phyloP scores from a whole-genome alignment of 2,329 filamentous ascomycete species.

The Parascedosporium putredinis region DNA sequence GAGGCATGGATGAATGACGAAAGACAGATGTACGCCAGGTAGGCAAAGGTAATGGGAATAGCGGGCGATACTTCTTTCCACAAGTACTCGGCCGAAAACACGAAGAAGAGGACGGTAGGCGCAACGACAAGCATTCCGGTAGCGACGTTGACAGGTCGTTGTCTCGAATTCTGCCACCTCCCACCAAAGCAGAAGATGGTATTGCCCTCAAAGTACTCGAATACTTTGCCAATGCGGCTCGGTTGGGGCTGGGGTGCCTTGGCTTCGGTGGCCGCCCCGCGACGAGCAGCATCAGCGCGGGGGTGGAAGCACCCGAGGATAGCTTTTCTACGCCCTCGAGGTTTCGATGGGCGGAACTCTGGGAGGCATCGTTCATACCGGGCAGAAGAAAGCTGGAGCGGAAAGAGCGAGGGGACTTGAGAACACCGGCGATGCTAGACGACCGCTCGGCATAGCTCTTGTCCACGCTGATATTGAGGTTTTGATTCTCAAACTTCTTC shows the following conservation, averaged over 20 bases:
- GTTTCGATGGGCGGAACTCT: constrained; percentile 41
- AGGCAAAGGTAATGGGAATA: constrained; percentile 80
- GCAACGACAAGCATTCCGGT: constrained; percentile 74
- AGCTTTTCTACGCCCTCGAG: constrained; percentile 68
- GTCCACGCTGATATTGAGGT: constrained; percentile 48
- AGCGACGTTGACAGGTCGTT: constrained; percentile 78
- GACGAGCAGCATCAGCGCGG: constrained; percentile 30
- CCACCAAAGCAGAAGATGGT: constrained; percentile 82
- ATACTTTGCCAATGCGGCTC: constrained; percentile 54
- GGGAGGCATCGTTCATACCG: constrained; percentile 39
- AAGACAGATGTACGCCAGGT: constrained; percentile 80
- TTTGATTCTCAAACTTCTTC: constrained; percentile 27
- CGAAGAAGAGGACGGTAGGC: constrained; percentile 74
- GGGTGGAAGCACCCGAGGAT: constrained; percentile 59
- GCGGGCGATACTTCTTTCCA: constrained; percentile 83
- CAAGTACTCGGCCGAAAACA: constrained; percentile 71
- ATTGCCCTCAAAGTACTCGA: constrained; percentile 90
- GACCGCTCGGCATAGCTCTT: constrained; percentile 42
- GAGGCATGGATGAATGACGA: constrained; percentile 94
- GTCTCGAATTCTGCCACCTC: constrained; percentile 75
- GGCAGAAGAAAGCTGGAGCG: constrained; percentile 63
- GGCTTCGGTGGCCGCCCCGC: constrained; percentile 13
- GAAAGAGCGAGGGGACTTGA: constrained; percentile 67
- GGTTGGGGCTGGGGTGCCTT: constrained; percentile 21
- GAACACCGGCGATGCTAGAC: constrained; percentile 42